Conservation (phyloP, 2,329 filamentous ascomycete genomes). For the Penicillium corylophilum region DNA sequence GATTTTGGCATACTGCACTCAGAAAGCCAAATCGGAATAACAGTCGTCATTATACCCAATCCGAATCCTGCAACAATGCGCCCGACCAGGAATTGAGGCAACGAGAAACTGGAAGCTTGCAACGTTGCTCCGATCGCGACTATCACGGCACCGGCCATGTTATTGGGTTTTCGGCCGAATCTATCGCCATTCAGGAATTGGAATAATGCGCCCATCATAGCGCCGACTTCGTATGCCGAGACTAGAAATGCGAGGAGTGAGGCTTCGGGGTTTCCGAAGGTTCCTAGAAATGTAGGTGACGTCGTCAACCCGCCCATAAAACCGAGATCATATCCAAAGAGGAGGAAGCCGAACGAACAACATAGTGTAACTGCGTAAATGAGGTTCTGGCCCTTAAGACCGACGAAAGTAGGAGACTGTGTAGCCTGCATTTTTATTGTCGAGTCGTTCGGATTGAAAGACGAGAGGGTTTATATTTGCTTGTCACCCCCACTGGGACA, state of each 20-base stretch:
- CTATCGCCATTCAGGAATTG: slow-evolving; percentile 40
- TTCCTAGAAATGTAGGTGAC: slow-evolving; percentile 2
- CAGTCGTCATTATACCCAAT: slow-evolving; percentile 24
- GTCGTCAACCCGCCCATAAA: slow-evolving; percentile 26
- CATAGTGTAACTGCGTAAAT: slow-evolving; percentile 23
- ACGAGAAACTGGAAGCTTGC: slow-evolving; percentile 17
- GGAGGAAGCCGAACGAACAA: slow-evolving; percentile 40
- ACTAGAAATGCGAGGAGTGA: slow-evolving; percentile 24
- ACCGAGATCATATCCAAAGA: slow-evolving; percentile 47
- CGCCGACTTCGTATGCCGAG: slow-evolving; percentile 28
- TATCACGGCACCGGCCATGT: slow-evolving; percentile 38
- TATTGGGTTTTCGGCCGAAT: slow-evolving; percentile 44
- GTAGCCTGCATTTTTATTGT: neutral
- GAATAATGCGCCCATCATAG: slow-evolving; percentile 27
- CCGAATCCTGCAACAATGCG: slow-evolving; percentile 26
- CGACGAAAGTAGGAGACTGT: slow-evolving; percentile 7
- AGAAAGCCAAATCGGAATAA: slow-evolving; percentile 25
- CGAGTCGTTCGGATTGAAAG: neutral
- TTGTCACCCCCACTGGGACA: neutral
- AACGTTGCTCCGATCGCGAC: slow-evolving; percentile 24
- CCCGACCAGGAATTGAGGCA: slow-evolving; percentile 24
- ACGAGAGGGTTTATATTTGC: neutral
- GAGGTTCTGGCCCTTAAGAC: slow-evolving; percentile 18
- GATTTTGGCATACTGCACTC: slow-evolving; percentile 14
- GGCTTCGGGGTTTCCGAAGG: slow-evolving; percentile 21